These are phyloP conservation scores for Colletotrichum ledebouriae DNA, from an alignment of 2,329 filamentous ascomycete species.

Conservation along the genomic window DNA sequence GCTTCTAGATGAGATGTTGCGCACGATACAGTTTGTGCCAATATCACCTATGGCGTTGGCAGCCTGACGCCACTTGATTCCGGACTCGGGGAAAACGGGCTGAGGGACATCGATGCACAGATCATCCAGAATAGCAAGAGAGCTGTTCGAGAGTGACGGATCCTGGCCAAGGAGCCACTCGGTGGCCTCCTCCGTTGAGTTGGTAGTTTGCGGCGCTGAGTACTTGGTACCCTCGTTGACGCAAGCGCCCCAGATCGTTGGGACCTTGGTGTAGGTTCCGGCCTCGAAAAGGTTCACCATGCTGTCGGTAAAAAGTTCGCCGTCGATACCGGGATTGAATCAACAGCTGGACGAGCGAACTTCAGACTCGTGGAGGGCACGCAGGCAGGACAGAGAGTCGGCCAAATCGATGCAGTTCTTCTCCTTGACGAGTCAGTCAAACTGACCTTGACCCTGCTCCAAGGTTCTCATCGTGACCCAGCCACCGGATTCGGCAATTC, in stretches of 20 bases:
- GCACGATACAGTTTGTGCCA: slow-evolving; percentile 53
- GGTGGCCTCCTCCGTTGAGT: slow-evolving; percentile 52
- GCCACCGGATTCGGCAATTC: slow-evolving; percentile 64
- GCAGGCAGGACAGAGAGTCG: slow-evolving; percentile 45
- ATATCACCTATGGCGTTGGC: slow-evolving; percentile 54
- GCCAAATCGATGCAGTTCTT: slow-evolving; percentile 43
- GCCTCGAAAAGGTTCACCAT: slow-evolving; percentile 63
- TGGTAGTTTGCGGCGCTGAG: slow-evolving; percentile 47
- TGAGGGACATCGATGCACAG: slow-evolving; percentile 54
- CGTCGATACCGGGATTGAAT: slow-evolving; percentile 62
- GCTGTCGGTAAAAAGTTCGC: slow-evolving; percentile 62
- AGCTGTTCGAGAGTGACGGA: slow-evolving; percentile 50
- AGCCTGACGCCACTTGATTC: slow-evolving; percentile 55
- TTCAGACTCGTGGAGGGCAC: slow-evolving; percentile 41
- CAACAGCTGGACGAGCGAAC: slow-evolving; percentile 45
- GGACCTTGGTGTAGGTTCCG: slow-evolving; percentile 67
- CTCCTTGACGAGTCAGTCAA: slow-evolving; percentile 59
- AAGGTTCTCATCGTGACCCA: slow-evolving; percentile 61
- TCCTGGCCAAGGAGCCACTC: slow-evolving; percentile 52
- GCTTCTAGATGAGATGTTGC: slow-evolving; percentile 41
- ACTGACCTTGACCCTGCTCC: slow-evolving; percentile 60
- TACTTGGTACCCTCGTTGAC: slow-evolving; percentile 56
- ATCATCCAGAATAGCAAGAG: slow-evolving; percentile 50
- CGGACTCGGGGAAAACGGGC: slow-evolving; percentile 48
- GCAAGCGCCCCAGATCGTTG: slow-evolving; percentile 61